These are phyloP conservation scores for Zizania latifolia DNA, from an alignment of 176 grass and related monocot species.

Conservation along the genomic window DNA sequence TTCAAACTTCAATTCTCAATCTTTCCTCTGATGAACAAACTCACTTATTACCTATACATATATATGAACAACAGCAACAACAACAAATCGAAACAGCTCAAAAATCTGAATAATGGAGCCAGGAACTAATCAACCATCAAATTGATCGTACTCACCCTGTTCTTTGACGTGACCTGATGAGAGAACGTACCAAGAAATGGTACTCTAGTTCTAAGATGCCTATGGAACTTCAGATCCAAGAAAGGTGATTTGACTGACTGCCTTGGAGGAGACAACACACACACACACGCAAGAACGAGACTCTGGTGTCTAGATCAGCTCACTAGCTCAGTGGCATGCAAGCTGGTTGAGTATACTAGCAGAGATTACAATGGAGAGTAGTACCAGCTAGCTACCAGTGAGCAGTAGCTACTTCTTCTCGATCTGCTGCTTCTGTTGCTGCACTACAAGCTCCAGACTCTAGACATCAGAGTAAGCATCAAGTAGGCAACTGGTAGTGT, in stretches of 20 bases:
- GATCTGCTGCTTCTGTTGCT: background rate
- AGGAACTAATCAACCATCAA: background rate
- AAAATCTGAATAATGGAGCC: background rate
- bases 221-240: conserved; percentile 44
- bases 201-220: background rate
- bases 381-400: background rate
- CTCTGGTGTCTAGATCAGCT: conserved; percentile 51
- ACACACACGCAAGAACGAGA: conserved; percentile 9
- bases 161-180: background rate
- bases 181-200: conserved; percentile 16
- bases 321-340: conserved; percentile 10
- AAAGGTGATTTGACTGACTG: conserved; percentile 1
- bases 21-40: conserved; percentile 21
- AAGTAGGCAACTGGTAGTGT: conserved; percentile 22
- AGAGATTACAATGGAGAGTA: conserved; percentile 50
- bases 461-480: conserved; percentile 48
- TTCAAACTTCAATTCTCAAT: conserved; percentile 12
- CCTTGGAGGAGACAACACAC: conserved; percentile 31
- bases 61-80: background rate
- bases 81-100: background rate
- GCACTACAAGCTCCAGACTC: conserved; percentile 55
- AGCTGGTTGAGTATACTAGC: conserved; percentile 33
- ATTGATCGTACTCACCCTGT: background rate
- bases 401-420: conserved; percentile 14
- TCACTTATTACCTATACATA: conserved; percentile 30